Evolutionary conservation across 192 early-diverging fungal genomes (phyloP).

Genomic region (Allomyces arbusculus): DNA sequence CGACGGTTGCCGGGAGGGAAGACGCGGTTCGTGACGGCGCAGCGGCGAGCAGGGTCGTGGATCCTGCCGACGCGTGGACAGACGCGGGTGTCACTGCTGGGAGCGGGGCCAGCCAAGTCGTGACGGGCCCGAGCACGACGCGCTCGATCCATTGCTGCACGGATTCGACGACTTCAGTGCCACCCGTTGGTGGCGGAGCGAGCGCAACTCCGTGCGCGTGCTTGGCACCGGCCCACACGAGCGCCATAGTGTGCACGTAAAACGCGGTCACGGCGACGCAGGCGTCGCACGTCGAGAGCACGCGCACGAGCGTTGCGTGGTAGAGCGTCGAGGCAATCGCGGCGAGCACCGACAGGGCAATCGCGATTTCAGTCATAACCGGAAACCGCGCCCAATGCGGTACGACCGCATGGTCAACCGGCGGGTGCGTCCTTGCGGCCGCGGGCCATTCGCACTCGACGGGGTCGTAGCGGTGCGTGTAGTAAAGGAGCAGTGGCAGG

Average conservation of each 20-base stretch:
- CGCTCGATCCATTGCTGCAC: neutral
- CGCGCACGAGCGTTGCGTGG: conserved; percentile 22
- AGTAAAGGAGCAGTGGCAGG: conserved; percentile 19
- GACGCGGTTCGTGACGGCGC: no score
- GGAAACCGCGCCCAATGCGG: no score
- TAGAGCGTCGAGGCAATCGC: conserved; percentile 18
- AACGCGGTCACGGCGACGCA: conserved; percentile 13
- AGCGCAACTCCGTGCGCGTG: no score
- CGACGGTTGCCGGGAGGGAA: no score
- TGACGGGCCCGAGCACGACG: neutral
- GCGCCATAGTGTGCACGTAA: conserved; percentile 13
- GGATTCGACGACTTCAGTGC: neutral
- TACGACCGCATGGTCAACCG: no score
- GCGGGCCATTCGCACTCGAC: conserved; percentile 12
- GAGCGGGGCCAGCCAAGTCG: conserved; percentile 6
- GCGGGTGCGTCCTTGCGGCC: no score
- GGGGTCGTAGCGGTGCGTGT: conserved; percentile 10
- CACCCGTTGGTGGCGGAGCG: no score
- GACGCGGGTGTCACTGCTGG: neutral
- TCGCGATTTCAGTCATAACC: conserved; percentile 10
- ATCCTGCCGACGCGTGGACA: no score
- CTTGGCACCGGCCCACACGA: conserved; percentile 4
- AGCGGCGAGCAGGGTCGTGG: no score
- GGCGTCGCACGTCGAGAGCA: conserved; percentile 20
- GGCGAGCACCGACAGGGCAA: conserved; percentile 13